Conservation (phyloP, 495 filamentous ascomycete species). For the Aspergillus biplanus region DNA sequence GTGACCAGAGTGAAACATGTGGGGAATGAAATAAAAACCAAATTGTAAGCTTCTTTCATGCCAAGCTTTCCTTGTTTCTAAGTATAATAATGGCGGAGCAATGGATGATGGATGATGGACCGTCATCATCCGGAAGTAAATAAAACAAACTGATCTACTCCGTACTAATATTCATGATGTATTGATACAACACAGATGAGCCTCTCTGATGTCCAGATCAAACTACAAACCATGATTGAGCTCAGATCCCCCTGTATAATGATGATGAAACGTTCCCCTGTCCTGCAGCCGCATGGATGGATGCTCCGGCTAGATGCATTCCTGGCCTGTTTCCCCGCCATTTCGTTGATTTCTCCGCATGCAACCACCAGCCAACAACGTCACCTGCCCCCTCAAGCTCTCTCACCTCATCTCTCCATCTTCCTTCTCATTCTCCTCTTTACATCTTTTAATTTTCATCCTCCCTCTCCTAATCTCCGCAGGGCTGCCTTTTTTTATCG, state of each 20-base stretch:
- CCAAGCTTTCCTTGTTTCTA: no score
- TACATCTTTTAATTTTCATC: conserved; percentile 10
- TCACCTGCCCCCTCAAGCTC: conserved; percentile 16
- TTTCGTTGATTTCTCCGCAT: conserved; percentile 12
- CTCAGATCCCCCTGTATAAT: neutral
- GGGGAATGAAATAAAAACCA: no score
- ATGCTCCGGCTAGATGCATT: conserved; percentile 2
- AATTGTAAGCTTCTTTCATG: no score
- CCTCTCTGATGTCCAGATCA: neutral
- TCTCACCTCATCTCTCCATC: neutral
- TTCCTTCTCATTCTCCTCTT: conserved; percentile 9
- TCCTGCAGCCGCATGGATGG: conserved; percentile 3
- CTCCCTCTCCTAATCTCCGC: conserved; percentile 1
- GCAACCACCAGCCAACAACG: conserved; percentile 1
- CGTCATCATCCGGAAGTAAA: no score
- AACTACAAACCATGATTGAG: neutral
- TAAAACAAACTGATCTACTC: no score
- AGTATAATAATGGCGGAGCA: no score
- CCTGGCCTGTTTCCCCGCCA: conserved; percentile 17
- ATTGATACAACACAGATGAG: no score
- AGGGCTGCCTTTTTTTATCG: conserved; percentile 14
- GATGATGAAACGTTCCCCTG: conserved; percentile 4
- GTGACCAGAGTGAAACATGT: neutral
- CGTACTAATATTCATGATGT: no score
- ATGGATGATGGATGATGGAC: no score